Conservation (phyloP, 2,329 filamentous ascomycete genomes). For the Esteya vermicola region DNA sequence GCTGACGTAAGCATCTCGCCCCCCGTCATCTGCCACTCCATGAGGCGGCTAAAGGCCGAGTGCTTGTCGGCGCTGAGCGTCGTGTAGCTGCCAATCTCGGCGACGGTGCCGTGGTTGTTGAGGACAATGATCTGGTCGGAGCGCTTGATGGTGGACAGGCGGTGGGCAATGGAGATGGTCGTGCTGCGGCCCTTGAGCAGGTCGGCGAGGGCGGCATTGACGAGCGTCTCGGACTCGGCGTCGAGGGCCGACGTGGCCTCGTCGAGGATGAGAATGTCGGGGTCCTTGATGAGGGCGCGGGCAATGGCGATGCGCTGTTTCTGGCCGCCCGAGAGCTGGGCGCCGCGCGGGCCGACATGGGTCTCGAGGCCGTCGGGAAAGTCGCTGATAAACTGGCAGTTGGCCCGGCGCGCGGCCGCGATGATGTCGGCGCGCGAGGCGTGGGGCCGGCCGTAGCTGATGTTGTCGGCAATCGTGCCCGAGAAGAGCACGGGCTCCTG, state of each 20-base stretch:
- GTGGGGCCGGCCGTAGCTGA: conserved; percentile 73
- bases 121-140: conserved; percentile 92
- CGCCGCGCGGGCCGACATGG: conserved; percentile 78
- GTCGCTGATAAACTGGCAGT: conserved; percentile 92
- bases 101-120: conserved; percentile 71
- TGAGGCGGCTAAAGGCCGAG: conserved; percentile 84
- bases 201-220: conserved; percentile 75
- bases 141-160: conserved; percentile 89
- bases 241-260: conserved; percentile 93
- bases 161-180: conserved; percentile 93
- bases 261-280: conserved; percentile 91
- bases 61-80: conserved; percentile 58
- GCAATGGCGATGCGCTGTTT: conserved; percentile 98
- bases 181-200: conserved; percentile 81
- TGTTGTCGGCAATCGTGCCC: conserved; percentile 75
- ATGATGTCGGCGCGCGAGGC: conserved; percentile 73
- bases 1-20: conserved; percentile 48
- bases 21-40: conserved; percentile 98
- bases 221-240: conserved; percentile 90
- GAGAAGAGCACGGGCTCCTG: conserved; percentile 92
- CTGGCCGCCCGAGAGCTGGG: conserved; percentile 88
- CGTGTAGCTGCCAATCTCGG: conserved; percentile 75
- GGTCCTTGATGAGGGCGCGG: conserved; percentile 83
- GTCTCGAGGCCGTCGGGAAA: conserved; percentile 94
- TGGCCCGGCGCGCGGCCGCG: conserved; percentile 75